A percentile compares a stretch with the other conserved stretches of the same genome.
Evolutionary conservation across 2,329 filamentous ascomycete genomes (phyloP).

Genomic region (Capronia epimyces): DNA sequence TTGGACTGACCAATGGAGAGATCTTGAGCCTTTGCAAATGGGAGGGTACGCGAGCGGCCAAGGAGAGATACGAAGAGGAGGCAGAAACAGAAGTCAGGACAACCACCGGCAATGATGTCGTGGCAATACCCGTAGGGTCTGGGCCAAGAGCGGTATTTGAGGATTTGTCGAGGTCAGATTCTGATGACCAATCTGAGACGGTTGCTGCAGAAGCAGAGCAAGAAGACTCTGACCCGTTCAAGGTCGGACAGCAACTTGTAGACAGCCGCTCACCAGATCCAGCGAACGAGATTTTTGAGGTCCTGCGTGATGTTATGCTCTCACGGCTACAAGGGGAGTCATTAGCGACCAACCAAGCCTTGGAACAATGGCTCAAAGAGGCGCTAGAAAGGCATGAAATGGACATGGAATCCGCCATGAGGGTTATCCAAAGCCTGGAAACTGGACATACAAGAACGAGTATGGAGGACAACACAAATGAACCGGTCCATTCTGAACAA

Average conservation of each 20-base stretch:
- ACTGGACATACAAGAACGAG: slow-evolving; percentile 1
- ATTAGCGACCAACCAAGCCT: slow-evolving; percentile 29
- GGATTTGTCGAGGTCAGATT: slow-evolving; percentile 1
- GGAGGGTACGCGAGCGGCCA: slow-evolving; percentile 47
- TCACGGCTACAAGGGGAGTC: slow-evolving; percentile 10
- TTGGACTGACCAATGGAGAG: slow-evolving; percentile 54
- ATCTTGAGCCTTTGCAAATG: slow-evolving; percentile 59
- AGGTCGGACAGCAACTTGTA: slow-evolving; percentile 17
- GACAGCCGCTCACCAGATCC: slow-evolving; percentile 1
- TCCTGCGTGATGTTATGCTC: slow-evolving; percentile 14
- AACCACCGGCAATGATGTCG: slow-evolving; percentile 56
- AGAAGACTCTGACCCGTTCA: slow-evolving; percentile 29
- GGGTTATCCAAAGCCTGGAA: slow-evolving; percentile 10
- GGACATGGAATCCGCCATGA: slow-evolving; percentile 18
- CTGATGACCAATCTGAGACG: slow-evolving; percentile 1
- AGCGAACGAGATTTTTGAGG: slow-evolving; percentile 8
- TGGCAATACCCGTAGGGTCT: slow-evolving; percentile 18
- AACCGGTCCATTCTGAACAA: neutral
- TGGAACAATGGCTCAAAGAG: slow-evolving; percentile 57
- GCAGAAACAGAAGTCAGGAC: slow-evolving; percentile 56
- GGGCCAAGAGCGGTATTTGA: slow-evolving; percentile 18
- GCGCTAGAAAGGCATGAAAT: slow-evolving; percentile 40
- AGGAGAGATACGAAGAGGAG: slow-evolving; percentile 47
- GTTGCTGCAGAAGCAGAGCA: neutral
- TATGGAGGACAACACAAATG: neutral